phyloP scores from a whole-genome alignment of 345 rosid genomes.

The Excoecaria cochinchinensis region DNA sequence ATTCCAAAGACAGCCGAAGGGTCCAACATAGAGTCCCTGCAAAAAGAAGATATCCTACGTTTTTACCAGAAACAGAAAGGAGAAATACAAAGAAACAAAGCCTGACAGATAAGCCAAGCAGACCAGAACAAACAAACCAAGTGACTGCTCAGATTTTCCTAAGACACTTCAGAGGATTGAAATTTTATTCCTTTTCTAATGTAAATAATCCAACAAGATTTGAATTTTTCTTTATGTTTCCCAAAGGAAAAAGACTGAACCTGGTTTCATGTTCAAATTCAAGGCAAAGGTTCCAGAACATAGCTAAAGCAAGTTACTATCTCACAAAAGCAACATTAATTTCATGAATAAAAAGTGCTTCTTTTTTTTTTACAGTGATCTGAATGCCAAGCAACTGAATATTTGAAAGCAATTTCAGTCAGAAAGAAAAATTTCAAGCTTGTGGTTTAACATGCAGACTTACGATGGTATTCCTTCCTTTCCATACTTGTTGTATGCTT shows the following conservation, averaged over 20 bases:
- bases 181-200: neutral
- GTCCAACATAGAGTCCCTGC: constrained; percentile 82
- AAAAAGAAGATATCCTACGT: constrained; percentile 9
- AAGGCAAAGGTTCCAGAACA: neutral
- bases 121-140: neutral
- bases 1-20: constrained; percentile 90
- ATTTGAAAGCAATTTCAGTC: neutral
- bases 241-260: neutral
- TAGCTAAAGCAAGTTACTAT: neutral
- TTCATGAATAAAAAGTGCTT: neutral
- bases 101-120: neutral
- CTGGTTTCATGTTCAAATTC: neutral
- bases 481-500: constrained; percentile 78
- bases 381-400: neutral
- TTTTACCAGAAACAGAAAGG: constrained; percentile 6
- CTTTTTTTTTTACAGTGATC: neutral
- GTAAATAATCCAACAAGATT: neutral
- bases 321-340: neutral
- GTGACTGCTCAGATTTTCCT: neutral
- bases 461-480: constrained; percentile 77
- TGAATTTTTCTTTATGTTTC: neutral
- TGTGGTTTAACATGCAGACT: constrained; percentile 30
- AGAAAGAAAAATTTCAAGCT: neutral
- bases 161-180: neutral
- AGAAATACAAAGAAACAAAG: neutral